These are phyloP conservation scores for Magnusiomyces tetraspermus DNA, from an alignment of 1,139 yeast species.

Conservation along the genomic window DNA sequence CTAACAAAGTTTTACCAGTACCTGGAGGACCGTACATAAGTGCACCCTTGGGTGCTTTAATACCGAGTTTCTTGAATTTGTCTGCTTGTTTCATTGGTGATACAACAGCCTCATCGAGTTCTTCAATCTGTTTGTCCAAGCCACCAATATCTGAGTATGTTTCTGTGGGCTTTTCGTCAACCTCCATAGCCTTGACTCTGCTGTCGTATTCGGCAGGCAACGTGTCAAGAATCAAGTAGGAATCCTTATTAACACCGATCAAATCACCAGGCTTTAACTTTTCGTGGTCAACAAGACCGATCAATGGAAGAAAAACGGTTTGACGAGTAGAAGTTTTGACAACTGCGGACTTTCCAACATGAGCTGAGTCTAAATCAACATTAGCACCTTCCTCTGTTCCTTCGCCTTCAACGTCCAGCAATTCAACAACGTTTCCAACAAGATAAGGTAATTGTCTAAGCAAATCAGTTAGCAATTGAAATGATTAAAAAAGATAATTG, in stretches of 20 bases:
- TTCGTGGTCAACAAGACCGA: slow-evolving; percentile 87
- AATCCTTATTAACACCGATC: slow-evolving; percentile 96
- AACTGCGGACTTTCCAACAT: slow-evolving; percentile 95
- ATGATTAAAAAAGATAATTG: background rate
- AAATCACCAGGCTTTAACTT: slow-evolving; percentile 88
- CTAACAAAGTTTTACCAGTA: slow-evolving; percentile 93
- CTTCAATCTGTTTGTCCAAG: slow-evolving; percentile 94
- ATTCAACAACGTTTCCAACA: slow-evolving; percentile 96
- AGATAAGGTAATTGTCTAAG: slow-evolving; percentile 72
- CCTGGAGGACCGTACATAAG: slow-evolving; percentile 99
- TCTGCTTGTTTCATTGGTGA: slow-evolving; percentile 98
- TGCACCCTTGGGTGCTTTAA: slow-evolving; percentile 97
- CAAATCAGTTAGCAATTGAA: background rate
- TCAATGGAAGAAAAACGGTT: slow-evolving; percentile 90
- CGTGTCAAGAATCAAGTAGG: slow-evolving; percentile 85
- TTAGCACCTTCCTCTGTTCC: slow-evolving; percentile 91
- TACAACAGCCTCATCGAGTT: slow-evolving; percentile 94
- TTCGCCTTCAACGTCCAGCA: slow-evolving; percentile 83
- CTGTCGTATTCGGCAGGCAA: slow-evolving; percentile 96
- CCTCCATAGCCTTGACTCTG: slow-evolving; percentile 98
- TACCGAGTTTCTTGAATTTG: slow-evolving; percentile 83
- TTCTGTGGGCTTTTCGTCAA: slow-evolving; percentile 96
- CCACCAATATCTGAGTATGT: slow-evolving; percentile 98
- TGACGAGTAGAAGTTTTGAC: slow-evolving; percentile 96
- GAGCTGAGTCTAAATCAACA: slow-evolving; percentile 83